Evolutionary conservation across 306 rosid species (phyloP).

Genomic region (Potentilla sterilis): DNA sequence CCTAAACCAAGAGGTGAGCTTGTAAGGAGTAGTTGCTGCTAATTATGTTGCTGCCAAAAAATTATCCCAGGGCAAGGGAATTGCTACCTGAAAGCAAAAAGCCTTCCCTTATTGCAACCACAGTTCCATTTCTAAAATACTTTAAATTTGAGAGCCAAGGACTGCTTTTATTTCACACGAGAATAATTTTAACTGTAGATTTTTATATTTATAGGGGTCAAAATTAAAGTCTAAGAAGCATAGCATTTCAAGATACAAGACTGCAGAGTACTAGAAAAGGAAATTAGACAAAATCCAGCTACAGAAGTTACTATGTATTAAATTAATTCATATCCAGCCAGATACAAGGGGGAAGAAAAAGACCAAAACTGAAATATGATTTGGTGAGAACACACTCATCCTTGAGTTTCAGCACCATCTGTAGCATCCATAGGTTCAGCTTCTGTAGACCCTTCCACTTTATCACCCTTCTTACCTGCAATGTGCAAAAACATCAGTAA

Average conservation of each 20-base stretch:
- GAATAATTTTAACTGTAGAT: background rate
- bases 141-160: no score
- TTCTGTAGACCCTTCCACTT: conserved; percentile 59
- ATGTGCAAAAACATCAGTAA: background rate
- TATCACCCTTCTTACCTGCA: conserved; percentile 84
- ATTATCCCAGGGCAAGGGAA: no score
- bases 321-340: conserved; percentile 49
- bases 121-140: no score
- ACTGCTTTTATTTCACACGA: no score
- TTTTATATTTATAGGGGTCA: conserved; percentile 4
- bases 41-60: no score
- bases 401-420: conserved; percentile 53
- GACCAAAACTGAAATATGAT: conserved; percentile 56
- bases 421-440: conserved; percentile 62
- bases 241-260: background rate
- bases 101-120: no score
- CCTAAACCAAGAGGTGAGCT: no score
- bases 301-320: conserved; percentile 26
- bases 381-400: conserved; percentile 31
- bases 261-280: background rate
- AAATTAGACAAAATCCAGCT: conserved; percentile 15
- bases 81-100: no score
- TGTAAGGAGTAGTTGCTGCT: no score
- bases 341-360: conserved; percentile 42
- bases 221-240: background rate